Conservation (phyloP, 345 rosid genomes). For the Gossypium ekmanianum region DNA sequence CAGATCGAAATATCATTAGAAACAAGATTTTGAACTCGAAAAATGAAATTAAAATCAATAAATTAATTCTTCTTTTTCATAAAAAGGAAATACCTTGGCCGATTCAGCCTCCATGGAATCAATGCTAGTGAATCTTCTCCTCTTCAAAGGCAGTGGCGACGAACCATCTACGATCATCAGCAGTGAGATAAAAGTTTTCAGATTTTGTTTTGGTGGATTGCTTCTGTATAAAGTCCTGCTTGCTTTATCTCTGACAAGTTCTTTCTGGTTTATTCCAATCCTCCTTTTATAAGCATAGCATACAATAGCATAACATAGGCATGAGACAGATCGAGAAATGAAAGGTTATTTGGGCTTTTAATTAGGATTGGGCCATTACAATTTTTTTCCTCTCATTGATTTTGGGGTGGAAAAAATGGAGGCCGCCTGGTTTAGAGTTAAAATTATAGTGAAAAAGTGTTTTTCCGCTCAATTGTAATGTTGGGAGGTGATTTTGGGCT, state of each 20-base stretch:
- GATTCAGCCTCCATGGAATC: slow-evolving; percentile 74
- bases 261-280: background rate
- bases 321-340: no score
- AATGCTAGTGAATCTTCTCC: slow-evolving; percentile 53
- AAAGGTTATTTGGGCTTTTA: no score
- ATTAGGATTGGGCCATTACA: no score
- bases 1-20: slow-evolving; percentile 20
- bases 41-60: background rate
- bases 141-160: slow-evolving; percentile 46
- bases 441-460: no score
- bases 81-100: slow-evolving; percentile 40
- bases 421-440: no score
- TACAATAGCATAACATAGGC: no score
- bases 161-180: slow-evolving; percentile 61
- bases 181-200: background rate
- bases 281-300: no score
- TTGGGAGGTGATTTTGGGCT: no score
- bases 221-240: background rate
- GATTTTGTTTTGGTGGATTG: background rate
- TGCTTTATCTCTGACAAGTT: background rate
- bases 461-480: no score
- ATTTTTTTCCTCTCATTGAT: no score
- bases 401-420: no score
- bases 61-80: no score
- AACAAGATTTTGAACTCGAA: slow-evolving; percentile 10